Percentiles rank a stretch among this genome's conserved stretches.
Conservation (phyloP, 1,284 basidiomycete species). For the Heterobasidion annosum region DNA sequence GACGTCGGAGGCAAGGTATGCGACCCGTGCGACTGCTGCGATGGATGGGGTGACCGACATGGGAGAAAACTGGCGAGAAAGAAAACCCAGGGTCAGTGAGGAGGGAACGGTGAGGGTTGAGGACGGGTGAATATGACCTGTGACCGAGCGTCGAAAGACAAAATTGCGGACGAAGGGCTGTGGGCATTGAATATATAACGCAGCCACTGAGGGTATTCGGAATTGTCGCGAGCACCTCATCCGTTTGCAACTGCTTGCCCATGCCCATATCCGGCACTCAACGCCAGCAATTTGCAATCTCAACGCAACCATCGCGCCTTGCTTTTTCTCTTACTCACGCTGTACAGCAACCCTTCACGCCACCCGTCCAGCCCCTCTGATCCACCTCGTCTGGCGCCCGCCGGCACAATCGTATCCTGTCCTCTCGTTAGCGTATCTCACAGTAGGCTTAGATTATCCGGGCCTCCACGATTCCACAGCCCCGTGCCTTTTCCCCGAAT, state of each 20-base stretch:
- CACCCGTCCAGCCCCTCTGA: too few relatives aligned
- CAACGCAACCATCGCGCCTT: not conserved
- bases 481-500: too few relatives aligned
- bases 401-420: too few relatives aligned
- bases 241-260: conserved; percentile 4
- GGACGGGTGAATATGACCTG: not conserved
- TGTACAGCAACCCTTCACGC: too few relatives aligned
- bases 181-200: not conserved
- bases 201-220: conserved; percentile 8
- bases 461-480: too few relatives aligned
- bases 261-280: not conserved
- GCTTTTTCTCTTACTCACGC: too few relatives aligned
- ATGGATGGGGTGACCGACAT: conserved; percentile 18
- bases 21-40: conserved; percentile 53
- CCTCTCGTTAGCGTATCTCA: too few relatives aligned
- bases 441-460: too few relatives aligned
- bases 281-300: not conserved
- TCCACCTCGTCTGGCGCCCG: too few relatives aligned
- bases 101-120: not conserved
- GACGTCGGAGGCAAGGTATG: conserved; percentile 58
- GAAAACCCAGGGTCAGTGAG: not conserved
- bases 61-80: not conserved
- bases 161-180: not conserved
- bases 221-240: conserved; percentile 3
- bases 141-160: not conserved